Evolutionary conservation across 2,329 filamentous ascomycete genomes (phyloP).

Genomic region (Laburnicola sp.): DNA sequence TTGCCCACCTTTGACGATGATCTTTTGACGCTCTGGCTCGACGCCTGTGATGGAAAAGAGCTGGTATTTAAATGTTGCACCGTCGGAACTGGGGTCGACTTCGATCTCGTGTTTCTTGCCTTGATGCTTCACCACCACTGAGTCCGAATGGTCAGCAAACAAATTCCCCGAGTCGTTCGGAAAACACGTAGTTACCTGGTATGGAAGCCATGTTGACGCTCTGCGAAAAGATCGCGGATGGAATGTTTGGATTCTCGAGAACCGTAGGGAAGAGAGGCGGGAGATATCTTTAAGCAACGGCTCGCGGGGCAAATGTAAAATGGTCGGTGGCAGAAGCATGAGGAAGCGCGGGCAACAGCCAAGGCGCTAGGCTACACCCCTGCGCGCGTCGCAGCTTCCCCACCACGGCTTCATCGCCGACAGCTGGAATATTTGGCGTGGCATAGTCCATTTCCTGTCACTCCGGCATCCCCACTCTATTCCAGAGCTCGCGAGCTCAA

Average conservation of each 20-base stretch:
- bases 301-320: conserved; percentile 36
- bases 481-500: conserved; percentile 20
- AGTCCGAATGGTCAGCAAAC: conserved; percentile 26
- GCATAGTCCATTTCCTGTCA: conserved; percentile 26
- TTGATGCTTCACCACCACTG: conserved; percentile 91
- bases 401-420: conserved; percentile 27
- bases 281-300: conserved; percentile 19
- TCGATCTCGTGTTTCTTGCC: conserved; percentile 96
- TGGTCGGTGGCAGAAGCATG: conserved; percentile 32
- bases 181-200: conserved; percentile 32
- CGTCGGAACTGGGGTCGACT: conserved; percentile 78
- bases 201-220: conserved; percentile 40
- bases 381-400: conserved; percentile 27
- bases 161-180: neutral
- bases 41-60: conserved; percentile 94
- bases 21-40: conserved; percentile 94
- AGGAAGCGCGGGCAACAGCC: conserved; percentile 24
- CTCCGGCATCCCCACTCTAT: conserved; percentile 22
- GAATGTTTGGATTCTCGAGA: conserved; percentile 1
- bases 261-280: conserved; percentile 13
- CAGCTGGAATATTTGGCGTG: conserved; percentile 33
- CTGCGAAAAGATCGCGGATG: neutral
- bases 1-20: conserved; percentile 89
- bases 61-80: conserved; percentile 94
- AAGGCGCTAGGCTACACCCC: conserved; percentile 24